These are phyloP conservation scores for Septoria petroselini DNA, from an alignment of 2,329 filamentous ascomycete species.

Conservation along the genomic window DNA sequence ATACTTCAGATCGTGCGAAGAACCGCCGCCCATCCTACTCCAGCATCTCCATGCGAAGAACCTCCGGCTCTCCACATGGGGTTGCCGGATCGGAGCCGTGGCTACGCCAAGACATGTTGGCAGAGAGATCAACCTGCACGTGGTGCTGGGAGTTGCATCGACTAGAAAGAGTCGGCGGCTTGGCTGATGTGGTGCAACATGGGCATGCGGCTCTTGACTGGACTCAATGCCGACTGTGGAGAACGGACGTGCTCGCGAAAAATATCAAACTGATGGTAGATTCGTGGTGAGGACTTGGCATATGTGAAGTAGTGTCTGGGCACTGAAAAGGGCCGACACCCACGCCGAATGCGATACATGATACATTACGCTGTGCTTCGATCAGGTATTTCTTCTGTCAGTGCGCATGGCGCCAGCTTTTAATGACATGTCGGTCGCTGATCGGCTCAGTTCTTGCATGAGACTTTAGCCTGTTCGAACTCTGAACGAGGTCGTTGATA, in stretches of 20 bases:
- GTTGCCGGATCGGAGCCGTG: background rate
- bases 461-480: too few relatives aligned
- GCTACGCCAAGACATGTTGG: conserved; percentile 3
- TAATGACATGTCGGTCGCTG: too few relatives aligned
- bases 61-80: conserved; percentile 8
- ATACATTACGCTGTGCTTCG: background rate
- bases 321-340: conserved; percentile 11
- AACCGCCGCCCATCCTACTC: too few relatives aligned
- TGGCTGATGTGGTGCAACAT: conserved; percentile 9
- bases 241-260: conserved; percentile 9
- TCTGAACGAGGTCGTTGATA: too few relatives aligned
- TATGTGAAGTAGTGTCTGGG: conserved; percentile 14
- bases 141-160: background rate
- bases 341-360: conserved; percentile 2
- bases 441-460: too few relatives aligned
- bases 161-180: background rate
- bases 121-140: conserved; percentile 7
- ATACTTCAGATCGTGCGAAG: too few relatives aligned
- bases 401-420: too few relatives aligned
- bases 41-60: background rate
- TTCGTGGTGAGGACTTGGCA: conserved; percentile 16
- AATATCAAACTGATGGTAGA: conserved; percentile 17
- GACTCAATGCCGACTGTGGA: conserved; percentile 7
- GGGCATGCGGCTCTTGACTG: conserved; percentile 7
- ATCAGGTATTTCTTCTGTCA: too few relatives aligned